phyloP scores from a whole-genome alignment of 345 rosid species.

The Ailanthus altissimus region DNA sequence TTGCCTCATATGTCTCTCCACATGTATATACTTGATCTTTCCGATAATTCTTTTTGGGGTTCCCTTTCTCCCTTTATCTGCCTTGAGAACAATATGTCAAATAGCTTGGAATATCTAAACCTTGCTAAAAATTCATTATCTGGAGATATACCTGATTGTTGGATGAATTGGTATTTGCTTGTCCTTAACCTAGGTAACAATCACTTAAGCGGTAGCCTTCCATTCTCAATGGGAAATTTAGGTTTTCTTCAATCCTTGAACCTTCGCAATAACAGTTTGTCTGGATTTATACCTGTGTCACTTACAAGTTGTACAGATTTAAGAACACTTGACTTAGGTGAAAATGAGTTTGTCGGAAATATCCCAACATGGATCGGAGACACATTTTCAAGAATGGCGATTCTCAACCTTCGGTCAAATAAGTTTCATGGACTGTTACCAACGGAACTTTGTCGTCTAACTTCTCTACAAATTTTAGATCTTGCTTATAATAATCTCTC shows the following conservation, averaged over 20 bases:
- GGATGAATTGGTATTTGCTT: constrained; percentile 15
- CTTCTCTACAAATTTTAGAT: too few species aligned
- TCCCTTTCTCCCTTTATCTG: neutral
- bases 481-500: neutral
- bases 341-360: neutral
- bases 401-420: constrained; percentile 19
- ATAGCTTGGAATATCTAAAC: neutral
- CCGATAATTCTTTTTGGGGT: constrained; percentile 23
- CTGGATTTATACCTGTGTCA: neutral
- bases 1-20: constrained; percentile 13
- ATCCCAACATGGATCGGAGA: constrained; percentile 11
- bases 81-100: neutral
- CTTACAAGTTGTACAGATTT: neutral
- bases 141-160: constrained; percentile 13
- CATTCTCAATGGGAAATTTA: constrained; percentile 10
- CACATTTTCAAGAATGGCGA: neutral
- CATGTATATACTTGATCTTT: constrained; percentile 5
- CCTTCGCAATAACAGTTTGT: neutral
- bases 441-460: neutral
- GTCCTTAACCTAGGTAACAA: neutral
- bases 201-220: constrained; percentile 7
- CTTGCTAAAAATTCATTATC: constrained; percentile 5
- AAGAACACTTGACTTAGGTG: neutral
- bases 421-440: constrained; percentile 19
- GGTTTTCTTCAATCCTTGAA: neutral